Conservation (phyloP, 768 basidiomycete genomes). For the Pholiota conissans region DNA sequence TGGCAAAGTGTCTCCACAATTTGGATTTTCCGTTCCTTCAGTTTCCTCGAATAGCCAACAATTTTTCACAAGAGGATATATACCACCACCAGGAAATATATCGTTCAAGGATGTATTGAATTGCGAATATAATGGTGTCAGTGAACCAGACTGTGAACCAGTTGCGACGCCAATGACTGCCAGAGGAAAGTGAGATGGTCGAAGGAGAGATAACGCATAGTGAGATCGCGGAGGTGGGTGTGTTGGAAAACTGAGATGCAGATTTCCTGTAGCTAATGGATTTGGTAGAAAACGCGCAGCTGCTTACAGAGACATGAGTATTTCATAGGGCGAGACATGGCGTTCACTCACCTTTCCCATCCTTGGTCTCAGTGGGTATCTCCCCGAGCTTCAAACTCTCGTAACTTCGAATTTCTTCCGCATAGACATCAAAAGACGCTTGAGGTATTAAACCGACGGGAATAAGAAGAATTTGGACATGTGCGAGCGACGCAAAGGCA, state of each 20-base stretch:
- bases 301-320: conserved; percentile 10
- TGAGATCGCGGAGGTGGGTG: conserved; percentile 76
- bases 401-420: conserved; percentile 70
- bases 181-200: conserved; percentile 79
- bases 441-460: conserved; percentile 79
- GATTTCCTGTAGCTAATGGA: conserved; percentile 68
- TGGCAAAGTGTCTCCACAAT: conserved; percentile 54
- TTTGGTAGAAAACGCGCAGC: conserved; percentile 83
- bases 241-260: conserved; percentile 78
- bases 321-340: neutral
- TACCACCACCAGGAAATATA: conserved; percentile 62
- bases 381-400: conserved; percentile 77
- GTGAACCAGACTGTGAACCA: conserved; percentile 54
- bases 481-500: conserved; percentile 82
- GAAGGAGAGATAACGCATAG: conserved; percentile 67
- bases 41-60: conserved; percentile 88
- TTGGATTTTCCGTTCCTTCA: conserved; percentile 53
- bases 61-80: conserved; percentile 77
- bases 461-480: conserved; percentile 80
- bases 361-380: conserved; percentile 77
- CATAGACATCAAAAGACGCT: conserved; percentile 72
- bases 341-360: conserved; percentile 64
- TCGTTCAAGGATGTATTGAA: conserved; percentile 67
- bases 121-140: conserved; percentile 56
- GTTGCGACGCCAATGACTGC: conserved; percentile 88